These are phyloP conservation scores for Magnolia sinica DNA, from an alignment of 164 flowering plant genomes.

Conservation along the genomic window DNA sequence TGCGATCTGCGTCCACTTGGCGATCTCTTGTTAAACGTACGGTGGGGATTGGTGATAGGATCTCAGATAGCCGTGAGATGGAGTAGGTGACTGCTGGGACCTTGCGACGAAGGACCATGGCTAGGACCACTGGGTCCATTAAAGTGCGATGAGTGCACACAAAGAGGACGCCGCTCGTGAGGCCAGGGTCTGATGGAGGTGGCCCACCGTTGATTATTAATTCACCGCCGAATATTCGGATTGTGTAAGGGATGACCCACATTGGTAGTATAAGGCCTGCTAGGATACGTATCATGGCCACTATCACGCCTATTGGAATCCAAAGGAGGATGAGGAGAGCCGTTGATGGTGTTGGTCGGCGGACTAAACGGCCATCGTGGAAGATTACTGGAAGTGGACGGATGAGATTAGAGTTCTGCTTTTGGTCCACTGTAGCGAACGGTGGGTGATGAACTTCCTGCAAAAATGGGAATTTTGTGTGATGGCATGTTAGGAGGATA, in stretches of 20 bases:
- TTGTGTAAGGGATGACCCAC: constrained; percentile 41
- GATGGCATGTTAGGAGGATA: neutral
- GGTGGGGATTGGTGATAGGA: constrained; percentile 89
- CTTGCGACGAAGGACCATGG: constrained; percentile 57
- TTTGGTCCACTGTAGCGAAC: constrained; percentile 20
- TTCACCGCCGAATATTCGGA: constrained; percentile 50
- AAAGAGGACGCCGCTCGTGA: constrained; percentile 65
- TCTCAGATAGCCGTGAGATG: constrained; percentile 72
- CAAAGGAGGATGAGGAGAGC: constrained; percentile 77
- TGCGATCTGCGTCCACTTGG: constrained; percentile 65
- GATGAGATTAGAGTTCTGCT: constrained; percentile 22
- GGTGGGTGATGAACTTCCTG: constrained; percentile 66
- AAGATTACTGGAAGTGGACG: constrained; percentile 84
- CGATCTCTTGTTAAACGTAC: constrained; percentile 69
- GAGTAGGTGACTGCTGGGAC: constrained; percentile 94
- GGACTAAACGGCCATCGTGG: constrained; percentile 90
- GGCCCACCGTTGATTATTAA: constrained; percentile 69
- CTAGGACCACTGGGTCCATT: constrained; percentile 91
- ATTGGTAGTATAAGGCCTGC: constrained; percentile 59
- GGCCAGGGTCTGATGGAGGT: constrained; percentile 28
- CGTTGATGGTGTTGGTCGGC: constrained; percentile 65
- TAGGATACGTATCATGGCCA: constrained; percentile 58
- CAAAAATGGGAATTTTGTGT: constrained; percentile 1
- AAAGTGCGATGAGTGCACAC: constrained; percentile 92
- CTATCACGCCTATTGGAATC: constrained; percentile 72